phyloP scores from a whole-genome alignment of 768 basidiomycete species.

The Mycena sanguinolenta region DNA sequence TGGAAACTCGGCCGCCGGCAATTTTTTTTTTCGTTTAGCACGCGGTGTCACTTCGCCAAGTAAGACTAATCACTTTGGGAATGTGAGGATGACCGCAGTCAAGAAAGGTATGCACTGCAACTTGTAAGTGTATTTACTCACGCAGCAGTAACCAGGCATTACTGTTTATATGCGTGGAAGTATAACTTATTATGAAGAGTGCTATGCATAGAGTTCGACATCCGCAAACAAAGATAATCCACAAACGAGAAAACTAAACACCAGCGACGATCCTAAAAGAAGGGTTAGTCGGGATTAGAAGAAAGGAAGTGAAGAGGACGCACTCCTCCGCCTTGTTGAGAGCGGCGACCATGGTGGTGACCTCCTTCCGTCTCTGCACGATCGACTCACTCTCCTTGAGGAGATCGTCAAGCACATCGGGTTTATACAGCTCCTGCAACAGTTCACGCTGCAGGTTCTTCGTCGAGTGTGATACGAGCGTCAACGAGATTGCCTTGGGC shows the following conservation, averaged over 20 bases:
- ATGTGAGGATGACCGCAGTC: no score
- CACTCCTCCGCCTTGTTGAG: conserved; percentile 98
- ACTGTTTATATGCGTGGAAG: background rate
- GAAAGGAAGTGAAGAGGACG: conserved; percentile 49
- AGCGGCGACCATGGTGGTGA: conserved; percentile 91
- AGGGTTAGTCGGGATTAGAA: conserved; percentile 30
- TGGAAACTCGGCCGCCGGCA: no score
- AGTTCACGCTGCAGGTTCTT: conserved; percentile 96
- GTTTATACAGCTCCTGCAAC: conserved; percentile 96
- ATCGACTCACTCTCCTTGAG: conserved; percentile 95
- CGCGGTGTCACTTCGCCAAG: no score
- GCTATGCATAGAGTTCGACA: conserved; percentile 31
- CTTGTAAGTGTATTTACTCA: no score
- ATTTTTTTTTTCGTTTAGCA: no score
- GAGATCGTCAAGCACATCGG: conserved; percentile 94
- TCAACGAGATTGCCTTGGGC: conserved; percentile 93
- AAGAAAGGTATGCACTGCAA: no score
- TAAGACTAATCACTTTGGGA: no score
- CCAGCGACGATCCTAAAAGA: conserved; percentile 71
- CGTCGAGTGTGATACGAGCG: conserved; percentile 92
- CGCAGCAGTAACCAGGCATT: background rate
- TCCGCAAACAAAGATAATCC: background rate
- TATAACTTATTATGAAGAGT: conserved; percentile 27
- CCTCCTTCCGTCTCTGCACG: conserved; percentile 92
- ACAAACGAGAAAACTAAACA: conserved; percentile 50